Base-by-base conservation (phyloP, 2,329 filamentous ascomycete species). In the Epichloe bromicola region DNA sequence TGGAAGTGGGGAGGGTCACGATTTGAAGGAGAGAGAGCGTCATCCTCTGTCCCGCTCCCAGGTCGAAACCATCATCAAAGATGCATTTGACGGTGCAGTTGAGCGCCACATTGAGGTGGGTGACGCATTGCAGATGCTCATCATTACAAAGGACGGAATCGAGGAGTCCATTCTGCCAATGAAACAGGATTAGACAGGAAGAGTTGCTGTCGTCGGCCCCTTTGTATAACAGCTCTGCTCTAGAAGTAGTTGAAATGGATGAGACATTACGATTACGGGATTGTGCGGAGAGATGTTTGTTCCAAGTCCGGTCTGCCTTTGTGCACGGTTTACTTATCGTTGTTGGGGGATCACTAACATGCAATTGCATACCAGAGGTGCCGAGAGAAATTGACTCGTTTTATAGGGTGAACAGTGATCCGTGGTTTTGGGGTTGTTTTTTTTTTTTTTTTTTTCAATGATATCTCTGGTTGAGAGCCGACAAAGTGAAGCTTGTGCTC, bases 21-120 rank as follows among this genome's bases (percentile, higher is more conserved):
- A 83, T 50, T 73, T 96, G 61, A 72, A 86, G 72, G 79, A 85
- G 69, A 78, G 84, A 59, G 76, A 82, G 66, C 76, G 79, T 54
- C 74, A 82, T 62, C 86, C 87, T 48, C 72, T 97, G 63, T 75
- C 83, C 30, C 76, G 80, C 63, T 71, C 78, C 50, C 82, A 85
- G 54, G 91, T 95, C 30, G 86, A 95, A 73, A 80, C 85, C 57
- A 67, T 98, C 61, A 91, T 98, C 60, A 88, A 91, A 71, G 93
- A 98, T 78, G 93, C 93, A 3, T 98, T 98, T 70, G 94, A 95
- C 56, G 94, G 91, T 67, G 93, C 94, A 4, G 91, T 95, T 36
- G 93, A 98, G 79, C 86, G 93, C 71, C 93, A 98, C 73, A 98
- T 98, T 60, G 93, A 98, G 76, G 94, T 98, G 55, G 93, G 93